Conservation (phyloP, 2,329 filamentous ascomycete species). For the Dryadomyces quercus-mongolicae region DNA sequence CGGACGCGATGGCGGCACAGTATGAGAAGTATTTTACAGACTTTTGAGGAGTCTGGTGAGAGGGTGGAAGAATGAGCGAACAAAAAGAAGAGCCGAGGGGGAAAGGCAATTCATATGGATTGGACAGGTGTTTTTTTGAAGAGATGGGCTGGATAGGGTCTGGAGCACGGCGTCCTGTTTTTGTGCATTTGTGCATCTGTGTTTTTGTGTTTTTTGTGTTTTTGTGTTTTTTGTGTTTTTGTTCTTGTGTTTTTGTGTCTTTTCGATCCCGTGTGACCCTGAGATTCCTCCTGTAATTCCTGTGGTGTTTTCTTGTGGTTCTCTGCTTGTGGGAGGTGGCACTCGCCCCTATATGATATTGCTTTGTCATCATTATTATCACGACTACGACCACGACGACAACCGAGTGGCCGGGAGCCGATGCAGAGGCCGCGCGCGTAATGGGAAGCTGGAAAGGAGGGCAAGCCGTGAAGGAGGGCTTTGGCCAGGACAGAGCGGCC, state of each 20-base stretch:
- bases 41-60: conserved; percentile 48
- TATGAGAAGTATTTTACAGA: conserved; percentile 62
- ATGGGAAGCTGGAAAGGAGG: no score
- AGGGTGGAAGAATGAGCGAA: not conserved
- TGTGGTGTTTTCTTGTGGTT: not conserved
- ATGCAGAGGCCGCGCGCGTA: no score
- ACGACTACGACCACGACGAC: not conserved
- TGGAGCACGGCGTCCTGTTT: not conserved
- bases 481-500: no score
- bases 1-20: conserved; percentile 52
- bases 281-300: no score
- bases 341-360: not conserved
- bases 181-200: not conserved
- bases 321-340: not conserved
- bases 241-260: not conserved
- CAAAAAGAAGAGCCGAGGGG: not conserved
- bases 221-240: not conserved
- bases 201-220: not conserved
- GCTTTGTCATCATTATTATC: not conserved
- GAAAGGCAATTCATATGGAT: not conserved
- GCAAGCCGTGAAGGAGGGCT: no score
- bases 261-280: no score
- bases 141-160: not conserved
- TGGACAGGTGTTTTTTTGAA: not conserved
- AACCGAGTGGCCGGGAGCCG: no score